Conservation (phyloP, 768 basidiomycete species). For the Infundibulicybe gibba region DNA sequence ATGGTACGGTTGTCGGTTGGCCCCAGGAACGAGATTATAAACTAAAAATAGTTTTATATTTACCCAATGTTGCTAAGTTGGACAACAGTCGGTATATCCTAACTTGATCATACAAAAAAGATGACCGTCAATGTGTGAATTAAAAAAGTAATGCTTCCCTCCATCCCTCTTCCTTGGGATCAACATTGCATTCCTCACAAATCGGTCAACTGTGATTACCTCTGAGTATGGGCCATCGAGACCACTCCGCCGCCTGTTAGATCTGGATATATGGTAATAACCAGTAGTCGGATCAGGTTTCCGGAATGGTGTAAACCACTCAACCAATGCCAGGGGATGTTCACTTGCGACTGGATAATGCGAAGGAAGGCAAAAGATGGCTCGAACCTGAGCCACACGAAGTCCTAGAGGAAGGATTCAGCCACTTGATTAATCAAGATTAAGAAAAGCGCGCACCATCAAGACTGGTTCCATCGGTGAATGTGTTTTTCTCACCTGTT, state of each 20-base stretch:
- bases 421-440: background rate
- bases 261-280: constrained; percentile 13
- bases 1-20: too few species aligned
- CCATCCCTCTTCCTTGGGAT: constrained; percentile 5
- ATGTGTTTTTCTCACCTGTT: constrained; percentile 8
- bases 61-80: background rate
- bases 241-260: constrained; percentile 3
- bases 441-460: background rate
- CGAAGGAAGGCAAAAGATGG: constrained; percentile 19
- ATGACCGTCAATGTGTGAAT: constrained; percentile 13
- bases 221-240: constrained; percentile 7
- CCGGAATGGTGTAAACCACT: constrained; percentile 19
- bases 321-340: constrained; percentile 17
- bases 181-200: constrained; percentile 9
- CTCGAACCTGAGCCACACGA: constrained; percentile 17
- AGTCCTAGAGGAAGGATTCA: too few species aligned
- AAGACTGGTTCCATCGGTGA: constrained; percentile 4
- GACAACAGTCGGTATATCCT: background rate
- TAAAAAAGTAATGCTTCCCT: constrained; percentile 7
- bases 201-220: constrained; percentile 5
- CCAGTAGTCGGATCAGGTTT: constrained; percentile 7
- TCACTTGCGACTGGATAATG: constrained; percentile 10
- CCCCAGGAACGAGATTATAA: too few species aligned
- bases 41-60: too few species aligned
- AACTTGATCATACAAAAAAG: constrained; percentile 13